phyloP scores from a whole-genome alignment of 1,139 yeast genomes.

The Lizanozyma gosingica region DNA sequence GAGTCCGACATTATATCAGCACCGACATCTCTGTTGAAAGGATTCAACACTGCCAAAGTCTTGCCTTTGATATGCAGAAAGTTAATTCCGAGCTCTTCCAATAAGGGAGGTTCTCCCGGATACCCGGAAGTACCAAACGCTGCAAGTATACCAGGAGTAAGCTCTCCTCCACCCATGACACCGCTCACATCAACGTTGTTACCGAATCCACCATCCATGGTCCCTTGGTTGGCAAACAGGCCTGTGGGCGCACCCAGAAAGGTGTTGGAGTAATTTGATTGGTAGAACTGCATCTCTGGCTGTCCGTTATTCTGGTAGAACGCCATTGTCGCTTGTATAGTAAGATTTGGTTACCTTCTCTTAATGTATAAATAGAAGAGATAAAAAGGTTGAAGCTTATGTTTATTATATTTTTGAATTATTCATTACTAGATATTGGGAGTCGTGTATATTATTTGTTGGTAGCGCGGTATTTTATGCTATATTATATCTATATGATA shows the following conservation, averaged over 20 bases:
- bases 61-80: slow-evolving; percentile 79
- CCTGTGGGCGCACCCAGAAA: slow-evolving; percentile 13
- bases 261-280: slow-evolving; percentile 28
- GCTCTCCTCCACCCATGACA: slow-evolving; percentile 42
- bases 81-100: slow-evolving; percentile 91
- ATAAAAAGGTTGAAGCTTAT: too few relatives aligned
- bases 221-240: slow-evolving; percentile 17
- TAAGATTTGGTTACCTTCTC: too few relatives aligned
- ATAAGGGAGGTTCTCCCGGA: slow-evolving; percentile 84
- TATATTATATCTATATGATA: too few relatives aligned
- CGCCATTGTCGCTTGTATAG: too few relatives aligned
- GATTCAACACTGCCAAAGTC: slow-evolving; percentile 81
- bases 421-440: too few relatives aligned
- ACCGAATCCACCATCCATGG: slow-evolving; percentile 33
- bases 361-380: too few relatives aligned
- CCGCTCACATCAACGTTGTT: slow-evolving; percentile 37
- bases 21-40: slow-evolving; percentile 38
- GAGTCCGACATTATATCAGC: slow-evolving; percentile 82
- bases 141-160: slow-evolving; percentile 73
- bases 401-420: too few relatives aligned
- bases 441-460: too few relatives aligned
- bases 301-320: slow-evolving; percentile 28
- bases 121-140: slow-evolving; percentile 94
- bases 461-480: too few relatives aligned
- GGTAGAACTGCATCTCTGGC: slow-evolving; percentile 35